A percentile compares a stretch with the other conserved stretches of the same genome.
Evolutionary conservation across 2,329 filamentous ascomycete genomes (phyloP).

Genomic region (Colletotrichum tropicale): DNA sequence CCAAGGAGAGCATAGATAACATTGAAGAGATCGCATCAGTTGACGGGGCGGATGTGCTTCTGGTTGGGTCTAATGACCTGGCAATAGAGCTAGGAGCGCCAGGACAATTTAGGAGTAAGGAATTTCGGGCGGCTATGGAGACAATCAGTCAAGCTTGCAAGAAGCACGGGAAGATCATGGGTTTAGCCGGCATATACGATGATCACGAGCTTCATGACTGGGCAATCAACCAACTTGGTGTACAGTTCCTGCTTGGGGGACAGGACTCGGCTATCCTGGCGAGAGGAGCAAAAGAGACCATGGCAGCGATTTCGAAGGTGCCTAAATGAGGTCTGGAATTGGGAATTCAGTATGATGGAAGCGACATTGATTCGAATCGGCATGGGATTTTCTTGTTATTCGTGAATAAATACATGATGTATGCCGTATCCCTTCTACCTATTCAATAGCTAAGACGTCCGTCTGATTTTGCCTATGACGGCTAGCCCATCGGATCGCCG

Average conservation of each 20-base stretch:
- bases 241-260: constrained; percentile 21
- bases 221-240: constrained; percentile 21
- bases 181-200: constrained; percentile 27
- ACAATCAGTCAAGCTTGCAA: constrained; percentile 21
- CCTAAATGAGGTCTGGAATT: not conserved
- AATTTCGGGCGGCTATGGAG: constrained; percentile 21
- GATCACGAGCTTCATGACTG: constrained; percentile 19
- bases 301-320: not conserved
- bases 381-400: not conserved
- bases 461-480: not conserved
- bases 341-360: not conserved
- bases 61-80: constrained; percentile 35
- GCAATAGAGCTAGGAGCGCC: constrained; percentile 28
- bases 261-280: constrained; percentile 22
- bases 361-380: not conserved
- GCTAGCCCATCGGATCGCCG: not conserved
- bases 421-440: not conserved
- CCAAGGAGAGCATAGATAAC: constrained; percentile 24
- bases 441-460: not conserved
- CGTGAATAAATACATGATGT: not conserved
- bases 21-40: constrained; percentile 34
- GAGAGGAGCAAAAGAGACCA: not conserved
- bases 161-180: constrained; percentile 25
- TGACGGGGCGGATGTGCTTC: constrained; percentile 31
- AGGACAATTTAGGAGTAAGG: constrained; percentile 22